Base-by-base conservation (phyloP, 139 green algal species). In the Micractinium conductrix region DNA sequence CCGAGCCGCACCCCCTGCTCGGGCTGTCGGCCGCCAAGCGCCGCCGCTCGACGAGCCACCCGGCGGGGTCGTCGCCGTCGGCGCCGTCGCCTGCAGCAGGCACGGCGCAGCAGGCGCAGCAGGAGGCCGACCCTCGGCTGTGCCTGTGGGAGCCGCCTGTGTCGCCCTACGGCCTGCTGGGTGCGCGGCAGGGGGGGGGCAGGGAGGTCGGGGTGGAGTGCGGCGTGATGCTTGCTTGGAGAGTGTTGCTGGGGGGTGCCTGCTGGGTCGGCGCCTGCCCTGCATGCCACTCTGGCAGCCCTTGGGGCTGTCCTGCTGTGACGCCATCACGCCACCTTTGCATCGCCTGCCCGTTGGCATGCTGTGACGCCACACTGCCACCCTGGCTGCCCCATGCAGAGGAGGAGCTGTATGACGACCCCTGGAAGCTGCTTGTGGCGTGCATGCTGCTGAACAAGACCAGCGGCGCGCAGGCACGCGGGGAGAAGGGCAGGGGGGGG, bases 381-480 rank as follows among this genome's bases (percentile, higher is more conserved):
- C n/a, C n/a, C n/a, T n/a, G n/a, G n/a, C n/a, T n/a, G n/a, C n/a
- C n/a, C n/a, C n/a, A n/a, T 67, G 69, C 80, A 85, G 95, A 98
- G 88, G 94, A 97, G 88, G 75, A 93, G 83, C 83, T 99, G 80
- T 99, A 94, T 60, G 50, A 86, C 1, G 88, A 99, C 86, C 96
- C 97, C 26, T 99, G 97, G 97, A 93, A 92, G 78, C 85, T 99
- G 74, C 88, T 99, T 70, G 84, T 98, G 71, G 94, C 88, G 2
- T 98, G 95, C 90, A 93, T 98, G 78, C 91, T 98, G 69, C 91
- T 98, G 9, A 98, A 98, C 88, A 97, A 97, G 60, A 99, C 96
- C 1, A 91, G 87, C 1, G 91, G 86, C 55, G 28, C 22, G 30
- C 75, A 60, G 73, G 70, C 65, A 55, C 10, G 84, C 62, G 6